Base-by-base conservation (phyloP, 2,329 filamentous ascomycete genomes). In the Periconia macrospinosa region DNA sequence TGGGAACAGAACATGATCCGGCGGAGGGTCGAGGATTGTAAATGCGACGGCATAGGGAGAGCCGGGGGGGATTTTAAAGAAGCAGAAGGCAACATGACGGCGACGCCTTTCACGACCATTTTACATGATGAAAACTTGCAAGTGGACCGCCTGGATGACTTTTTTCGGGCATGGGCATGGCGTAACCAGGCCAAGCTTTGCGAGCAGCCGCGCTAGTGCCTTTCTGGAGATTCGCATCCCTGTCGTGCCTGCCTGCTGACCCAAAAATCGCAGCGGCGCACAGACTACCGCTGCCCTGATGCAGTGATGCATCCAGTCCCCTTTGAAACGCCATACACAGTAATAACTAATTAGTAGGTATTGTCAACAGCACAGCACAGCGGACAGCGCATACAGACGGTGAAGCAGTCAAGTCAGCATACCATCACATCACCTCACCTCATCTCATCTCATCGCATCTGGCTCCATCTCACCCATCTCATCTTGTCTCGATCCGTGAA, bases 101-200 rank as follows among this genome's bases (percentile, higher is more conserved):
- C 33, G 33, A 37, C 11, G 33, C 15, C 33, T 37, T 37, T 37
- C 33, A 37, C 5, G 15, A 10, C 33, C 15, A n/a, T 56, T 63
- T 70, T 69, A 67, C 65, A 57, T 68, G 65, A 68, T 58, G 62
- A 59, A 70, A 70, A 70, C 54, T 65, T 45, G 59, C 64, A 61
- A 68, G 61, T 69, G 66, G 66, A 41, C 62, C 56, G 58, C 11
- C 57, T 55, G 47, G 50, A 47, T 44, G 47, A 50, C 53, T 53
- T 37, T 37, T 37, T n/a, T 57, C 47, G 49, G 53, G 56, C 65
- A 68, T 66, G 68, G 66, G 59, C 63, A 70, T 68, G 59, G 50
- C 50, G 55, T 52, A 50, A 50, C 52, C 57, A 52, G 43, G 53
- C 50, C 60, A 65, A 70, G 65, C 67, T 64, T 66, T 68, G 62